Base-by-base conservation (phyloP, 1,284 basidiomycete genomes). In the Fistulina hepatica region DNA sequence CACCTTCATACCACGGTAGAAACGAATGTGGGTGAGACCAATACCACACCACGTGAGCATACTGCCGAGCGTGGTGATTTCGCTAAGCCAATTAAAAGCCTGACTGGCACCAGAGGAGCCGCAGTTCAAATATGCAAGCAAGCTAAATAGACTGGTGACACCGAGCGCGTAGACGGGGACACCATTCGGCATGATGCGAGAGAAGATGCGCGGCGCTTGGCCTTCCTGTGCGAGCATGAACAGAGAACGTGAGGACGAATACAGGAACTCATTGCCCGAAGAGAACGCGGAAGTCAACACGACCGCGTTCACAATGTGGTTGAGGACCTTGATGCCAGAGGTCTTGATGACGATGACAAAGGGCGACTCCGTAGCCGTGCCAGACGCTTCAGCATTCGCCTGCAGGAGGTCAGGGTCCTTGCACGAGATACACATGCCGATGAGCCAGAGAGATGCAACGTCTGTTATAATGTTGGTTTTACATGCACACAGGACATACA, bases 301-400 rank as follows among this genome's bases (percentile, higher is more conserved):
- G 11, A 73, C 70, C 0, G 69, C 71, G 45, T 71, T 69, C 33
- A 69, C 64, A 21, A 73, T 62, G 22, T 34, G 44, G 10, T 31
- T 19, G 13, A 17, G 41, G 68, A 67, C 61, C 57, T 71, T 76
- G 58, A 91, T 77, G 8, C 84, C 82, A 1, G 88, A 82, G 40
- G 70, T 71, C 34, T 63, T 65, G 45, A 92, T 80, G 16, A 85
- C 89, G 48, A 92, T 85, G 43, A 92, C 88, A 57, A 82, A 92
- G 13, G 82, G 76, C 5, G 80, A 79, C 45, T 73, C 51, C 0
- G 81, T 76, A 8, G 81, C 80, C 37, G 73, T 79, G 25, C 71
- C 72, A 20, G 63, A 59, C 13, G 55, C 64, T 59, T 43, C 39
- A 22, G 44, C 31, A 12, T 42, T n/a, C 15, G 17, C 10, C 13